Evolutionary conservation across 345 rosid genomes (phyloP).

Genomic region (Linum trigynum): DNA sequence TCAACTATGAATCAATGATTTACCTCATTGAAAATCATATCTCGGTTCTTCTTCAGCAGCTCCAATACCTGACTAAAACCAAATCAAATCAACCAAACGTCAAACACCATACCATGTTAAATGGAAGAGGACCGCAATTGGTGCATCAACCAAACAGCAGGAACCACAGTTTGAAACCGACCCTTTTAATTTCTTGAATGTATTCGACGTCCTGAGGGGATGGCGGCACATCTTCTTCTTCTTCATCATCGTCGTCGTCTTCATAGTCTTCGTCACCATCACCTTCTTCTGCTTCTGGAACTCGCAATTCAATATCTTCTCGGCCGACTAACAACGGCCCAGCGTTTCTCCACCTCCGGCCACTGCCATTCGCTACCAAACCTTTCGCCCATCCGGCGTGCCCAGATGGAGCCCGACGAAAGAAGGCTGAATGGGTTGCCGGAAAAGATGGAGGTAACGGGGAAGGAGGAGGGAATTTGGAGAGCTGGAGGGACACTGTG

Average conservation of each 20-base stretch:
- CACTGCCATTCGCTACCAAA: neutral
- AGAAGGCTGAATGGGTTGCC: slow-evolving; percentile 7
- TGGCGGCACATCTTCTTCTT: slow-evolving; percentile 21
- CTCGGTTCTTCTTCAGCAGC: slow-evolving; percentile 76
- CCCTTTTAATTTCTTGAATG: slow-evolving; percentile 35
- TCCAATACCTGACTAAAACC: slow-evolving; percentile 45
- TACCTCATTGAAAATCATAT: slow-evolving; percentile 87
- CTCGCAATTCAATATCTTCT: slow-evolving; percentile 1
- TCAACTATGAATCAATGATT: neutral
- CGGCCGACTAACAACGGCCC: neutral
- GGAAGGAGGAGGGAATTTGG: neutral
- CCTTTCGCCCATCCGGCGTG: neutral
- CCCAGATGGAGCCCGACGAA: neutral
- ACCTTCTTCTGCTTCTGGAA: neutral
- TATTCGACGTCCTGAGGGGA: slow-evolving; percentile 32
- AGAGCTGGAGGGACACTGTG: slow-evolving; percentile 12
- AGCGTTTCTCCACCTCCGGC: neutral
- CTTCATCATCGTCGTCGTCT: neutral
- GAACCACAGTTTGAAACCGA: slow-evolving; percentile 6
- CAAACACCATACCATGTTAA: neutral
- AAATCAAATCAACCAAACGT: neutral
- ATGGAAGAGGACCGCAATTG: neutral
- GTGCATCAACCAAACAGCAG: neutral
- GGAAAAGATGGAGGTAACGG: slow-evolving; percentile 1
- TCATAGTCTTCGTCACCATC: neutral